phyloP scores from a whole-genome alignment of 345 rosid species.

The sweet orange (Citrus sinensis) region DVS_A1.0 CM039163.1:710001-710500 shows the following conservation, averaged over 20 bases:
- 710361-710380: slow-evolving; percentile 51
- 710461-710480: slow-evolving; percentile 21
- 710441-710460: background rate
- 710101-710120: slow-evolving; percentile 92
- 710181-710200: slow-evolving; percentile 91
- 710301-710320: background rate
- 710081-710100: slow-evolving; percentile 87
- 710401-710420: slow-evolving; percentile 25
- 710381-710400: slow-evolving; percentile 45
- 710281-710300: slow-evolving; percentile 85
- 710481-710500: slow-evolving; percentile 33
- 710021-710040: background rate
- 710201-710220: slow-evolving; percentile 84
- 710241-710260: slow-evolving; percentile 77
- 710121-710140: slow-evolving; percentile 97
- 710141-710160: slow-evolving; percentile 92
- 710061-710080: slow-evolving; percentile 93
- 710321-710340: slow-evolving; percentile 16
- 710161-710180: slow-evolving; percentile 91
- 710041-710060: background rate
- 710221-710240: slow-evolving; percentile 87
- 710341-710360: slow-evolving; percentile 36
- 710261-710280: slow-evolving; percentile 77
- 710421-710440: slow-evolving; percentile 13
- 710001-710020: background rate